Conservation (phyloP, 2,329 filamentous ascomycete species). For the Pseudohalonectria lignicola region DNA sequence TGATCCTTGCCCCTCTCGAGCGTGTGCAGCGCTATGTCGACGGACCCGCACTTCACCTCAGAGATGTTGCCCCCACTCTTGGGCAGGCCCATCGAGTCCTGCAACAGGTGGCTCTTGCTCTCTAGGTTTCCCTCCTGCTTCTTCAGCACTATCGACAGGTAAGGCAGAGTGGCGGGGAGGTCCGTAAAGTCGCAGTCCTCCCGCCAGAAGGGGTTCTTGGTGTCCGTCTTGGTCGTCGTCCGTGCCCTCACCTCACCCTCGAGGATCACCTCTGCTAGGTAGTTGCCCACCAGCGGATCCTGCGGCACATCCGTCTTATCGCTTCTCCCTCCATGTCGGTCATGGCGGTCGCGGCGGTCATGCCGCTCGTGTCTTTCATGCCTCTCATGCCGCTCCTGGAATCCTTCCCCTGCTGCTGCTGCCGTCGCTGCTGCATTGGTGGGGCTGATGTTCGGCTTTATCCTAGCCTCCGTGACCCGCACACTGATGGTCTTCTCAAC, state of each 20-base stretch:
- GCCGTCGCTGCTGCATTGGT: conserved; percentile 7
- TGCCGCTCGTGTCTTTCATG: conserved; percentile 18
- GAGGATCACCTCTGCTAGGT: conserved; percentile 68
- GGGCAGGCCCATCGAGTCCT: conserved; percentile 27
- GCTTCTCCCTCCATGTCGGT: conserved; percentile 12
- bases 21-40: conserved; percentile 75
- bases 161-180: conserved; percentile 57
- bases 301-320: background rate
- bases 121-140: conserved; percentile 43
- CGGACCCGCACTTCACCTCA: conserved; percentile 53
- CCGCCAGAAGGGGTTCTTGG: conserved; percentile 69
- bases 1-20: conserved; percentile 66
- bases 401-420: conserved; percentile 6
- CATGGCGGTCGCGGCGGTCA: conserved; percentile 17
- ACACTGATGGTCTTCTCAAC: conserved; percentile 50
- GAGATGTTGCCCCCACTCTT: conserved; percentile 28
- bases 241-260: conserved; percentile 71
- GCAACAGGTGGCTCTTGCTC: conserved; percentile 30
- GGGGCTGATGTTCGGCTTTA: conserved; percentile 26
- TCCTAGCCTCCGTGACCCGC: conserved; percentile 51
- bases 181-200: conserved; percentile 72
- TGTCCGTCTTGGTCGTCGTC: conserved; percentile 60
- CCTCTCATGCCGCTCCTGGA: conserved; percentile 9
- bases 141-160: conserved; percentile 62
- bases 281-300: conserved; percentile 51